These are phyloP conservation scores for Rutstroemia sp. DNA, from an alignment of 2,329 filamentous ascomycete genomes.

Conservation along the genomic window DNA sequence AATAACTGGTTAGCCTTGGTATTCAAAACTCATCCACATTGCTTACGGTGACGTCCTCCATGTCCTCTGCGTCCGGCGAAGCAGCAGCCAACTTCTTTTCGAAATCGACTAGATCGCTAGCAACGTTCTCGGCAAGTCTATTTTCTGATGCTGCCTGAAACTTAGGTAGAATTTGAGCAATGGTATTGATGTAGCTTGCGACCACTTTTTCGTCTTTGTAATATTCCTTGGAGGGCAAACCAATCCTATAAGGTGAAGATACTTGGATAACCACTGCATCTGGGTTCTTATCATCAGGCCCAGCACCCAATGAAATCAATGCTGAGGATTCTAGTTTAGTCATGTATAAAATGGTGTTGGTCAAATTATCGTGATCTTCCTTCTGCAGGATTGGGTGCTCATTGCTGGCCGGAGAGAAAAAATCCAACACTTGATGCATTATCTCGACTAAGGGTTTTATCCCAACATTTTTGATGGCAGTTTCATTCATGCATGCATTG, in stretches of 20 bases:
- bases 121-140: constrained; percentile 12
- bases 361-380: constrained; percentile 31
- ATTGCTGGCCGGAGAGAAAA: constrained; percentile 33
- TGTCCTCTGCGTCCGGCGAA: constrained; percentile 50
- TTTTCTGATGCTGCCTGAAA: constrained; percentile 17
- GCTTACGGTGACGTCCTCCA: constrained; percentile 49
- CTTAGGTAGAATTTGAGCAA: constrained; percentile 27
- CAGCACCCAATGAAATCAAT: constrained; percentile 24
- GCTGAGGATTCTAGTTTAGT: constrained; percentile 37
- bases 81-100: constrained; percentile 54
- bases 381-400: constrained; percentile 15
- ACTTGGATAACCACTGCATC: constrained; percentile 36
- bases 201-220: constrained; percentile 49
- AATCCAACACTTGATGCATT: constrained; percentile 42
- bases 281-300: constrained; percentile 39
- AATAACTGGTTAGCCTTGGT: constrained; percentile 11
- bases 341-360: constrained; percentile 41
- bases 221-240: constrained; percentile 55
- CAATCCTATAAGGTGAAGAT: constrained; percentile 39
- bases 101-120: constrained; percentile 43
- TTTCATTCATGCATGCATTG: constrained; percentile 57
- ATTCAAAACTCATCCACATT: not conserved
- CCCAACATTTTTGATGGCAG: constrained; percentile 46
- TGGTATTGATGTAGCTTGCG: constrained; percentile 40
- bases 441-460: constrained; percentile 48